Percentiles rank a stretch among this genome's conserved stretches.
Conservation (phyloP, 225 moss, liverwort and hornwort species). For the Sphagnum contortum region DNA sequence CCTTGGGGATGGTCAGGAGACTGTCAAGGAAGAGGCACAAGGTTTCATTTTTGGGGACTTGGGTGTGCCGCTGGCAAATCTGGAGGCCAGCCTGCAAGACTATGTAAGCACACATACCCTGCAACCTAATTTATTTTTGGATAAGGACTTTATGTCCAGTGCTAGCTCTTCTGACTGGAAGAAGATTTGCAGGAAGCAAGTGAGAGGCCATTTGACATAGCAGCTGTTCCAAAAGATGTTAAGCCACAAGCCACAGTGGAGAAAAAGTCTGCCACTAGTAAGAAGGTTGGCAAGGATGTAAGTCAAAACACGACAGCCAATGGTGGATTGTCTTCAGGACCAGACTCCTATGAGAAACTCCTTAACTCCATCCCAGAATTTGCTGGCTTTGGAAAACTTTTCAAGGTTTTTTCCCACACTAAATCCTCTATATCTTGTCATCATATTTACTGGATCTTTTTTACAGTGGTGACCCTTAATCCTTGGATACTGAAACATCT, state of each 20-base stretch:
- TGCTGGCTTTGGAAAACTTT: conserved; percentile 70
- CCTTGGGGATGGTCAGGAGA: conserved; percentile 40
- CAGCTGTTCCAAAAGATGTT: conserved; percentile 59
- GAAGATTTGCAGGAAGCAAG: conserved; percentile 43
- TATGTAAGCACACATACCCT: conserved; percentile 37
- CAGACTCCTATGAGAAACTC: conserved; percentile 51
- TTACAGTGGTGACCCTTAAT: too few relatives aligned
- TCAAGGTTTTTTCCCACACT: conserved; percentile 42
- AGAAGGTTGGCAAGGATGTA: conserved; percentile 64
- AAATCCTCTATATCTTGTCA: too few relatives aligned
- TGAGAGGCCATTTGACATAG: conserved; percentile 64
- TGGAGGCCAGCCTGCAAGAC: conserved; percentile 60
- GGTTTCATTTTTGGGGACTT: conserved; percentile 47
- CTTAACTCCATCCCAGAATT: conserved; percentile 71
- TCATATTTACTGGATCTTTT: too few relatives aligned
- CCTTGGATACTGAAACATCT: too few relatives aligned
- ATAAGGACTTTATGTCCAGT: too few relatives aligned
- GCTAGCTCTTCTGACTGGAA: conserved; percentile 8
- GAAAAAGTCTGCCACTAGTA: conserved; percentile 65
- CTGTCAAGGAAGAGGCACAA: conserved; percentile 26
- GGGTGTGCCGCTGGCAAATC: conserved; percentile 63
- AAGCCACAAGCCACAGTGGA: conserved; percentile 52
- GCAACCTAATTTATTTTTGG: background rate
- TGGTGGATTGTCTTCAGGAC: conserved; percentile 22
- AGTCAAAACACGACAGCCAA: conserved; percentile 51